Conservation (phyloP, 2,329 filamentous ascomycete genomes). For the Talaromyces sp. region DNA sequence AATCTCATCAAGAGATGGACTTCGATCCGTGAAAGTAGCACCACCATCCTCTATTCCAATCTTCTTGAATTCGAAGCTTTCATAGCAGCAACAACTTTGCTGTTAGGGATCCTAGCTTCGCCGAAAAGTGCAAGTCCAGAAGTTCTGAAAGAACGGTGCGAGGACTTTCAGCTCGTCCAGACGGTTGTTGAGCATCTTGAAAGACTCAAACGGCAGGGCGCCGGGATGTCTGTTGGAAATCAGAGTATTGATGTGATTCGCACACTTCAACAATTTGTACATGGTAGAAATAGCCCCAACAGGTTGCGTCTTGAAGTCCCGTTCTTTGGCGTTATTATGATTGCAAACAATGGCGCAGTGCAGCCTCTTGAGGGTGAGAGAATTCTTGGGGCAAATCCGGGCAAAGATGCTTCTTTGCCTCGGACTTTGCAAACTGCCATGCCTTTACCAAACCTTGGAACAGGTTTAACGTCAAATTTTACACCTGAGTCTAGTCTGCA, state of each 20-base stretch:
- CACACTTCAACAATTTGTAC: neutral
- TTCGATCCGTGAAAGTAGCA: neutral
- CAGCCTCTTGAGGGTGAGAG: neutral
- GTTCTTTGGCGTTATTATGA: neutral
- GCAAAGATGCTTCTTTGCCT: neutral
- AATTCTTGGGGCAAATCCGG: neutral
- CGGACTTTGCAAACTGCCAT: neutral
- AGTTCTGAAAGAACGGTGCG: neutral
- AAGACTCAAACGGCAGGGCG: neutral
- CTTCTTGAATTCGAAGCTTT: slow-evolving; percentile 8
- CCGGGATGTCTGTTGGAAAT: neutral
- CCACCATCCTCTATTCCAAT: neutral
- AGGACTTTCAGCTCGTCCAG: neutral
- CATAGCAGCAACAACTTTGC: neutral
- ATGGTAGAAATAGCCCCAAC: neutral
- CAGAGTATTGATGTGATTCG: neutral
- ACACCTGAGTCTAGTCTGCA: neutral
- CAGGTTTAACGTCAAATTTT: neutral
- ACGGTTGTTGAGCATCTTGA: neutral
- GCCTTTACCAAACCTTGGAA: neutral
- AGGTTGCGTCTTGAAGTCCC: neutral
- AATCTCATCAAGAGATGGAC: slow-evolving; percentile 3
- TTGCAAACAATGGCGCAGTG: neutral
- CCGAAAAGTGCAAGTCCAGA: neutral
- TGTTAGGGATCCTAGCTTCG: neutral